Conservation (phyloP, 108 stramenopile genomes). For the Stephanodiscus triporus region DNA sequence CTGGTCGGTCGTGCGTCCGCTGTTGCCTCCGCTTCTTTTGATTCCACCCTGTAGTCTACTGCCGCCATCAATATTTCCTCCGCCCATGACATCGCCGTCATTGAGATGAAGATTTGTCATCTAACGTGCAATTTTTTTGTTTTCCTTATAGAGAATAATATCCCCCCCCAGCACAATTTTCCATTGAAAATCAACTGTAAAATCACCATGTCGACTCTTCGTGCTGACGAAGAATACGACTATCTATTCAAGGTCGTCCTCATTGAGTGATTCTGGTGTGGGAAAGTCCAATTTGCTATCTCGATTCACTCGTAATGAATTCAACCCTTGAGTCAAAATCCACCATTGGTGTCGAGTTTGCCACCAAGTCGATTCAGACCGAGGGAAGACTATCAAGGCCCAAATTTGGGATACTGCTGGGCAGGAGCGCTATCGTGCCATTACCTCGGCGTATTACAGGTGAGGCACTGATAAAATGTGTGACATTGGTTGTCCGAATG, state of each 20-base stretch:
- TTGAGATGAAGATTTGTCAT: neutral
- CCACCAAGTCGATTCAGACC: conserved; percentile 93
- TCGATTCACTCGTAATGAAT: conserved; percentile 98
- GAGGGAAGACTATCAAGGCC: conserved; percentile 96
- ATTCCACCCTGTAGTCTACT: neutral
- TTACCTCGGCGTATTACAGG: conserved; percentile 96
- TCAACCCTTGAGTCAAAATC: conserved; percentile 98
- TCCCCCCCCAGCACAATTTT: neutral
- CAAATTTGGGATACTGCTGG: conserved; percentile 99
- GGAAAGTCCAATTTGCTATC: conserved; percentile 98
- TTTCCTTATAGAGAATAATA: neutral
- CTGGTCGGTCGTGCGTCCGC: too few species aligned
- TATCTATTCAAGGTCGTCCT: conserved; percentile 95
- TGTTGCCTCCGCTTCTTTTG: too few species aligned
- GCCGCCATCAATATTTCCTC: neutral
- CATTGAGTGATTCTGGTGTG: conserved; percentile 88
- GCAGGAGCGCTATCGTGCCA: conserved; percentile 97
- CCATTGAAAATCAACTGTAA: neutral
- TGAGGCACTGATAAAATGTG: conserved; percentile 55
- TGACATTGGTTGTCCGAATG: neutral
- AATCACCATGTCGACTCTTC: conserved; percentile 75
- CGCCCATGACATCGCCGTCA: neutral
- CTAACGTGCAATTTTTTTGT: neutral
- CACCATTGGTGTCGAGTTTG: conserved; percentile 99
- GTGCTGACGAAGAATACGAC: conserved; percentile 96